Evolutionary conservation across 2,329 filamentous ascomycete species (phyloP).

Genomic region (Botrytis galanthina): DNA sequence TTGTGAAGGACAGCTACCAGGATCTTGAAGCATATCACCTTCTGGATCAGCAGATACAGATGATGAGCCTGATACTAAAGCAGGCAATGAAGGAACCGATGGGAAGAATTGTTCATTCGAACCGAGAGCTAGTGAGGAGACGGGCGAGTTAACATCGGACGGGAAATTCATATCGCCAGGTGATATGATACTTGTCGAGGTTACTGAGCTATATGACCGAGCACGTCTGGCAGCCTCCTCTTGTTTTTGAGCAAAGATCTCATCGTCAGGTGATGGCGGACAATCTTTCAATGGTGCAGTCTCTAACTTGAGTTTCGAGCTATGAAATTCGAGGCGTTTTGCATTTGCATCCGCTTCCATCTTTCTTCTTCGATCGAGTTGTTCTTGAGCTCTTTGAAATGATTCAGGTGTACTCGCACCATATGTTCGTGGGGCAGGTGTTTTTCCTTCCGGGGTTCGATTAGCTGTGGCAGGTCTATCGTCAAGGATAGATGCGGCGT

Average conservation of each 20-base stretch:
- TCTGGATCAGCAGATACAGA: conserved; percentile 63
- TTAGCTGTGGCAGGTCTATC: conserved; percentile 51
- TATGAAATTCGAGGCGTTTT: conserved; percentile 32
- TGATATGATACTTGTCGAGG: conserved; percentile 45
- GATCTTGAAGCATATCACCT: conserved; percentile 55
- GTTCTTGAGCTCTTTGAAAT: conserved; percentile 41
- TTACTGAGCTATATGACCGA: conserved; percentile 36
- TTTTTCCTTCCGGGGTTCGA: conserved; percentile 43
- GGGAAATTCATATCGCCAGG: conserved; percentile 22
- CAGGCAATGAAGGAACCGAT: conserved; percentile 63
- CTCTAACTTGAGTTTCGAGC: conserved; percentile 12
- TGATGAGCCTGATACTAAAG: conserved; percentile 61
- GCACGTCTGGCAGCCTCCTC: conserved; percentile 30
- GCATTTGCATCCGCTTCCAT: conserved; percentile 40
- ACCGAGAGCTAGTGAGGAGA: conserved; percentile 48
- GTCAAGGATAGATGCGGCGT: conserved; percentile 41
- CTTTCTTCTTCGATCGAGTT: conserved; percentile 36
- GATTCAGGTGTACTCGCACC: conserved; percentile 44
- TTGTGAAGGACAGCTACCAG: conserved; percentile 48
- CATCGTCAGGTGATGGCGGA: conserved; percentile 49
- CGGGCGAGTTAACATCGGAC: conserved; percentile 32
- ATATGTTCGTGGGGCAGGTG: conserved; percentile 40
- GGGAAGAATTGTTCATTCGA: conserved; percentile 46
- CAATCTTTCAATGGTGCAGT: conserved; percentile 35
- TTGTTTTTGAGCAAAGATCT: conserved; percentile 36